Percentiles rank a stretch among this genome's conserved stretches.
Evolutionary conservation across 306 rosid genomes (phyloP).

Genomic region (Oxytropis ochrocephala): DNA sequence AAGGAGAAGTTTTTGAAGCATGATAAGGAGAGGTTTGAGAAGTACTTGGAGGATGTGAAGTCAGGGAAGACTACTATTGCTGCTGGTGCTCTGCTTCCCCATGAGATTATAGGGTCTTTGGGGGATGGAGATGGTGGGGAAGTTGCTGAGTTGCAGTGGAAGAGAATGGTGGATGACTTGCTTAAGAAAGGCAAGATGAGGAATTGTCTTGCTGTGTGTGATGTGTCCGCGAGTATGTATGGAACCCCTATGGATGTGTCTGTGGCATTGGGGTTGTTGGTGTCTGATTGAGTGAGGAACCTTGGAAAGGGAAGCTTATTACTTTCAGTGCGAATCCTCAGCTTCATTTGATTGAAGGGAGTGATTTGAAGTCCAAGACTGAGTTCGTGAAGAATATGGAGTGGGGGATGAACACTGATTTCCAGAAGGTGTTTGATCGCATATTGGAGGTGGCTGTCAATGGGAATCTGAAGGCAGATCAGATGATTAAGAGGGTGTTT

Average conservation of each 20-base stretch:
- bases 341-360: constrained; percentile 45
- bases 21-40: constrained; percentile 35
- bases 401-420: constrained; percentile 47
- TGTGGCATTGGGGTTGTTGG: constrained; percentile 52
- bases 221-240: constrained; percentile 44
- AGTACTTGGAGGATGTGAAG: constrained; percentile 36
- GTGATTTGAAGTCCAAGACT: constrained; percentile 29
- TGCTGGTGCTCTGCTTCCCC: constrained; percentile 57
- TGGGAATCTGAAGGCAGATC: constrained; percentile 43
- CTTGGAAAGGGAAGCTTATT: constrained; percentile 62
- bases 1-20: constrained; percentile 39
- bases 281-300: constrained; percentile 50
- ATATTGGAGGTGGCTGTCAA: constrained; percentile 50
- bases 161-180: constrained; percentile 50
- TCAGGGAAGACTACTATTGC: constrained; percentile 36
- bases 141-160: constrained; percentile 67
- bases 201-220: constrained; percentile 44
- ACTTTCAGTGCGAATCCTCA: constrained; percentile 37
- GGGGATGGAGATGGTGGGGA: constrained; percentile 10
- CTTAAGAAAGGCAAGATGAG: constrained; percentile 37
- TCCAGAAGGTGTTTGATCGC: constrained; percentile 60
- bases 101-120: constrained; percentile 32
- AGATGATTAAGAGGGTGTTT: constrained; percentile 59
- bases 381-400: constrained; percentile 36
- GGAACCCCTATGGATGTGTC: constrained; percentile 52